These are phyloP conservation scores for Rubus parviflorus DNA, from an alignment of 306 rosid species.

Conservation along the genomic window DNA sequence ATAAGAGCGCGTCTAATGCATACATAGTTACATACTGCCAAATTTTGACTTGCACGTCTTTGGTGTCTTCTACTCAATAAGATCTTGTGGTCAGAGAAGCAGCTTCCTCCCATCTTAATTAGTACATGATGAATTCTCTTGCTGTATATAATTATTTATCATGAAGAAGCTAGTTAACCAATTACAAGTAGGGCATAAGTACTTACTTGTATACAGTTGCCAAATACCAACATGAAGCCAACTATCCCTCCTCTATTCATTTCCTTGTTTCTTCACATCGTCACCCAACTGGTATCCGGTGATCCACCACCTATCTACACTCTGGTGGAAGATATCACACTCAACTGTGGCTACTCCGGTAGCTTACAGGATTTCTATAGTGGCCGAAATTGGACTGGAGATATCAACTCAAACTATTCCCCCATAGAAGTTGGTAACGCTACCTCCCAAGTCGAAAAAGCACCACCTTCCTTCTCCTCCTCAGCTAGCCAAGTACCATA, in stretches of 20 bases:
- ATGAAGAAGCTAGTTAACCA: too few species aligned
- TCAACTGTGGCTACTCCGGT: constrained; percentile 22
- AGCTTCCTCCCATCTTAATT: too few species aligned
- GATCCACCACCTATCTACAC: neutral
- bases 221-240: neutral
- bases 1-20: too few species aligned
- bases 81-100: too few species aligned
- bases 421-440: neutral
- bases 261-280: neutral
- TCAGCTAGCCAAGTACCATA: neutral
- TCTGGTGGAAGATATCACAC: neutral
- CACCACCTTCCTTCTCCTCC: neutral
- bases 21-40: too few species aligned
- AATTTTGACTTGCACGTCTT: too few species aligned
- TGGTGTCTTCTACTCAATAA: too few species aligned
- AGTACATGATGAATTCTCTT: too few species aligned
- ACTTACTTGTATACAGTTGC: too few species aligned
- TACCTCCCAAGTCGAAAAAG: neutral
- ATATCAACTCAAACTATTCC: neutral
- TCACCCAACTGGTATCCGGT: neutral
- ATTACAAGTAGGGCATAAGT: too few species aligned
- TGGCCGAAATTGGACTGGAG: constrained; percentile 17
- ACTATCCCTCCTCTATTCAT: neutral
- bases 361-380: neutral
- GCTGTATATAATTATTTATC: too few species aligned